Evolutionary conservation across 805 yeast species (phyloP).

Genomic region (Monosporozyma yasuniensis): DNA sequence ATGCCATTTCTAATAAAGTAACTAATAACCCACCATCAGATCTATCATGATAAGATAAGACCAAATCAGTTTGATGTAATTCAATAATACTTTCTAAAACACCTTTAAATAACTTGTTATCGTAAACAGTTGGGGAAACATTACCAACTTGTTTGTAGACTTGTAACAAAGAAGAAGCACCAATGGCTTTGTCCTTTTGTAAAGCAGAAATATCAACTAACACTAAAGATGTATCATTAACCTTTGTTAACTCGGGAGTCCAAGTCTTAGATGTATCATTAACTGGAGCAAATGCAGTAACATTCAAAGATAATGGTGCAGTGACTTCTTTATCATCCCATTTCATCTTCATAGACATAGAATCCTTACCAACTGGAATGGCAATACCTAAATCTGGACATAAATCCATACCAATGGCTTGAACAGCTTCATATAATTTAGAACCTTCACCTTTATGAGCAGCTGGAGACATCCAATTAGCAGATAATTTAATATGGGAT

Average conservation of each 20-base stretch:
- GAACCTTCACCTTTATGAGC: conserved; percentile 92
- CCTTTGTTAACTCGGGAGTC: conserved; percentile 74
- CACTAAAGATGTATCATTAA: conserved; percentile 54
- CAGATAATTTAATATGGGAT: conserved; percentile 74
- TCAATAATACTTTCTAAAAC: conserved; percentile 60
- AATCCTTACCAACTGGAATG: conserved; percentile 97
- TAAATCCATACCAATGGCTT: conserved; percentile 87
- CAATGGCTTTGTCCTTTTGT: conserved; percentile 49
- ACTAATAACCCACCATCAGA: conserved; percentile 93
- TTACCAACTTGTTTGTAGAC: conserved; percentile 84
- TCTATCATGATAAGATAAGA: conserved; percentile 87
- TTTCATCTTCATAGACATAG: conserved; percentile 98
- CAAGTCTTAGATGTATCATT: conserved; percentile 78
- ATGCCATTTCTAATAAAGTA: conserved; percentile 89
- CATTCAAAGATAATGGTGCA: conserved; percentile 85
- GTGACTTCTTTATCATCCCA: conserved; percentile 91
- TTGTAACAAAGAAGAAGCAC: conserved; percentile 93
- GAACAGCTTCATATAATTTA: conserved; percentile 90
- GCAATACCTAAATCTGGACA: conserved; percentile 89
- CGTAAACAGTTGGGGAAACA: conserved; percentile 74
- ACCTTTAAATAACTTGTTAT: conserved; percentile 50
- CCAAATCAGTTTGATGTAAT: conserved; percentile 61
- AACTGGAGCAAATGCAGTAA: conserved; percentile 90
- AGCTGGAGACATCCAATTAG: conserved; percentile 99
- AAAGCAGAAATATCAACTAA: conserved; percentile 69